Evolutionary conservation across 352 stramenopile genomes (phyloP).

Genomic region (Globisporangium orthogonon): DNA sequence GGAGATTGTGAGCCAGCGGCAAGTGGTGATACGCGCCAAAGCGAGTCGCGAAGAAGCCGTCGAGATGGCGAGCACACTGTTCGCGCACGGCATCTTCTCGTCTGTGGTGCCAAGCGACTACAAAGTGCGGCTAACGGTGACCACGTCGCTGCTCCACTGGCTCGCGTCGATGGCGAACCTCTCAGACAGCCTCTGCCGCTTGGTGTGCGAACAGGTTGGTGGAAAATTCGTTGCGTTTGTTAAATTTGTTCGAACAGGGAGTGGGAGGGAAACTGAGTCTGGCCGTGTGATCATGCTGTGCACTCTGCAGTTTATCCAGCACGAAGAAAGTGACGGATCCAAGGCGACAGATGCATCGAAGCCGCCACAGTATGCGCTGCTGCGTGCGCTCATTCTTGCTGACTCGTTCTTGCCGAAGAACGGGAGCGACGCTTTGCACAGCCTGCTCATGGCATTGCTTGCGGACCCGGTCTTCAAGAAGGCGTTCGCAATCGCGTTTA

Average conservation of each 20-base stretch:
- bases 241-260: background rate
- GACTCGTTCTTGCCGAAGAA: slow-evolving; percentile 80
- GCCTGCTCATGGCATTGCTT: slow-evolving; percentile 94
- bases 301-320: slow-evolving; percentile 4
- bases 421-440: slow-evolving; percentile 83
- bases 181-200: slow-evolving; percentile 69
- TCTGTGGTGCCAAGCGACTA: slow-evolving; percentile 79
- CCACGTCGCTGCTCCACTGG: slow-evolving; percentile 75
- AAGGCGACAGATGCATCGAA: slow-evolving; percentile 14
- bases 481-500: slow-evolving; percentile 93
- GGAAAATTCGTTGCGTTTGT: background rate
- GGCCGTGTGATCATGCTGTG: background rate
- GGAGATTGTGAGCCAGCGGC: slow-evolving; percentile 69
- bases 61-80: slow-evolving; percentile 59
- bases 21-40: slow-evolving; percentile 61
- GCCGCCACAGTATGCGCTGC: slow-evolving; percentile 37
- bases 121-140: slow-evolving; percentile 54
- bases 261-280: background rate
- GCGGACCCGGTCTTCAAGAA: slow-evolving; percentile 96
- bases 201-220: slow-evolving; percentile 75
- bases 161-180: slow-evolving; percentile 74
- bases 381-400: slow-evolving; percentile 76
- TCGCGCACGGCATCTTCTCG: slow-evolving; percentile 65
- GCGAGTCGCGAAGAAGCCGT: slow-evolving; percentile 62
- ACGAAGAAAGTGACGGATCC: slow-evolving; percentile 5